Percentiles rank a stretch among this genome's conserved stretches.
Evolutionary conservation across 2,329 filamentous ascomycete species (phyloP).

Genomic region (Paecilomyces sp.): DNA sequence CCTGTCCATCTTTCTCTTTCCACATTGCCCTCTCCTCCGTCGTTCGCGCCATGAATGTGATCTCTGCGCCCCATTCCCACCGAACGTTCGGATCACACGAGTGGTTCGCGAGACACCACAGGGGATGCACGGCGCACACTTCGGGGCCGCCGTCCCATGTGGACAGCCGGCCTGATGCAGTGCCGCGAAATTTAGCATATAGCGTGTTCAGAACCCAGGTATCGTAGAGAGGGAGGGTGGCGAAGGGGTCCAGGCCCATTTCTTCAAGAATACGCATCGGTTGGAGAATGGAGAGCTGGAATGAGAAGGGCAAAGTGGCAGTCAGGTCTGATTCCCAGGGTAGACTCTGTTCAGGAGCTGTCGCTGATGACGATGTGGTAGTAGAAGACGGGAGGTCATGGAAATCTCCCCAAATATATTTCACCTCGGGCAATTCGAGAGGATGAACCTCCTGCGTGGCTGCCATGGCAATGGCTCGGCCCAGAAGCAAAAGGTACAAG

Average conservation of each 20-base stretch:
- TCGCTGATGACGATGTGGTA: slow-evolving; percentile 1
- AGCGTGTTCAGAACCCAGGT: slow-evolving; percentile 74
- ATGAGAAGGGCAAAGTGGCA: slow-evolving; percentile 52
- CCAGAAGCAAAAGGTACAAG: slow-evolving; percentile 53
- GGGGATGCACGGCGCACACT: slow-evolving; percentile 84
- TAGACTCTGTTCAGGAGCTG: not conserved
- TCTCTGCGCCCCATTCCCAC: slow-evolving; percentile 73
- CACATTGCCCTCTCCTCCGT: slow-evolving; percentile 30
- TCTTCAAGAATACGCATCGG: slow-evolving; percentile 57
- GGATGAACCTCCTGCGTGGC: slow-evolving; percentile 53
- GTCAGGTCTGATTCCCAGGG: slow-evolving; percentile 17
- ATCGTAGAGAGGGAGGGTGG: slow-evolving; percentile 33
- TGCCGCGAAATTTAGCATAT: slow-evolving; percentile 87
- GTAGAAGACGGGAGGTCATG: slow-evolving; percentile 21
- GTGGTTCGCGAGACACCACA: slow-evolving; percentile 96
- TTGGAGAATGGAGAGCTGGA: slow-evolving; percentile 52
- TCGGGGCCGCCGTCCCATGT: slow-evolving; percentile 75
- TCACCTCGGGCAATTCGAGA: slow-evolving; percentile 52
- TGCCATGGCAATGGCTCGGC: slow-evolving; percentile 55
- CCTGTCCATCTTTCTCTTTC: slow-evolving; percentile 22
- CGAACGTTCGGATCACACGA: slow-evolving; percentile 90
- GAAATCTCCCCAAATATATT: slow-evolving; percentile 62
- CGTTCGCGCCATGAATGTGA: slow-evolving; percentile 29
- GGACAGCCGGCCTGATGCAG: slow-evolving; percentile 77
- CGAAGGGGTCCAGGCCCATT: slow-evolving; percentile 57